Evolutionary conservation across 2,329 filamentous ascomycete species (phyloP), one percentile per base, ranked within the genome.

Genomic region (Colletotrichum horii): DNA sequence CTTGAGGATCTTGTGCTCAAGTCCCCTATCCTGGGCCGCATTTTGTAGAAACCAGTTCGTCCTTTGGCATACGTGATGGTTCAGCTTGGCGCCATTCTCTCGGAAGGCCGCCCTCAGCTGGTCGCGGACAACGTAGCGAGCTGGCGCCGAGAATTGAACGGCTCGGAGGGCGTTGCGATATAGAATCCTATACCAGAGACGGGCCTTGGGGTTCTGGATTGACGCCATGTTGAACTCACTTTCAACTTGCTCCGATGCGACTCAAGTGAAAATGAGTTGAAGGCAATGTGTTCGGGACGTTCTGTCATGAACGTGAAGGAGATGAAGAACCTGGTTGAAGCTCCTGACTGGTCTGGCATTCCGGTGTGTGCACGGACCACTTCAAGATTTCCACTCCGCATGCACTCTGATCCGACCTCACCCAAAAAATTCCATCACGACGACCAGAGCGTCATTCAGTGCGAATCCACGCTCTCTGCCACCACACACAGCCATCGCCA

Each of bases 1-100:
- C 84, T 92, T 94, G 71, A 96, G 81, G 11, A 97, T 89, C 71
- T 85, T 89, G 82, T 96, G 94, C 86, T 96, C 95, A 36, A 95
- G 79, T 0, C 94, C 94, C 71, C 84, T 90, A 79, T 91, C 88
- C 76, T 84, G 87, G 2, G 90, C 89, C 6, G 95, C 95, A 55
- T 91, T 90, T 36, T 91, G 84, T 2, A 96, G 84, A 80, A 97
- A 96, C 82, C 91, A 91, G 6, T 94, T 80, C 1, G 95, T 97
- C 76, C 92, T 91, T 77, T 89, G 85, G 67, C 94, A 87, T 66
- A 87, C 88, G 62, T 86, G 83, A 8, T 84, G 76, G 69, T 94
- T 87, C 78, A 89, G 90, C 14, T 78, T 78, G 61, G 84, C 84
- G 24, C 80, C 80, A 34, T 83, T 77, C n/a, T 89, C 87, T 16